Conservation (phyloP, 768 basidiomycete genomes). For the Lactarius sanguifluus region DNA sequence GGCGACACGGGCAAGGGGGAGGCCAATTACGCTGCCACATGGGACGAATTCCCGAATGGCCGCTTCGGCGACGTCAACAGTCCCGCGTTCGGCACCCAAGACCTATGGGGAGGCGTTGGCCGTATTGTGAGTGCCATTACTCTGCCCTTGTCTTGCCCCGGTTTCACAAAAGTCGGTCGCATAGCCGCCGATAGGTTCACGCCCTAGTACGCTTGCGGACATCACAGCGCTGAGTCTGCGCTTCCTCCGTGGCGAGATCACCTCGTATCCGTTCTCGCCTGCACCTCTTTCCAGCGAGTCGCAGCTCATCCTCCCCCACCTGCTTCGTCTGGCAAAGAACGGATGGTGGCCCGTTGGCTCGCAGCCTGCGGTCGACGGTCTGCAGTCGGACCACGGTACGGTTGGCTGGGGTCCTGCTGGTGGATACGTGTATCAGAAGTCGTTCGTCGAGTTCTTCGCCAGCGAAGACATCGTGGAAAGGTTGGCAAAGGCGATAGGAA, state of each 20-base stretch:
- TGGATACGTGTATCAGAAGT: conserved; percentile 97
- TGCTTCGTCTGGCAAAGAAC: conserved; percentile 70
- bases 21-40: conserved; percentile 71
- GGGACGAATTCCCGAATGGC: conserved; percentile 98
- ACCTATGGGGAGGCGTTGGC: conserved; percentile 72
- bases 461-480: conserved; percentile 54
- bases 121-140: conserved; percentile 47
- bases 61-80: conserved; percentile 97
- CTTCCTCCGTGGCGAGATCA: conserved; percentile 71
- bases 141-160: not conserved
- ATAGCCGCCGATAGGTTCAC: conserved; percentile 15
- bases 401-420: conserved; percentile 93
- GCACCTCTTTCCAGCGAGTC: conserved; percentile 83
- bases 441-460: conserved; percentile 96
- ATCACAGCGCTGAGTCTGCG: conserved; percentile 77
- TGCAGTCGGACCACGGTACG: conserved; percentile 65
- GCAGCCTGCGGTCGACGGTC: conserved; percentile 90
- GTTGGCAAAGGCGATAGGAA: conserved; percentile 58
- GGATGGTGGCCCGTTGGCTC: conserved; percentile 98
- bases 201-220: conserved; percentile 43
- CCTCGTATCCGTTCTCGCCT: conserved; percentile 87
- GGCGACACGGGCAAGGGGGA: conserved; percentile 69
- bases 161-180: not conserved
- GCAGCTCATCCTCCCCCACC: conserved; percentile 68
- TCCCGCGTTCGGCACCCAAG: conserved; percentile 86